Evolutionary conservation across 495 filamentous ascomycete species (phyloP).

Genomic region (Trypethelium eluteriae): DNA sequence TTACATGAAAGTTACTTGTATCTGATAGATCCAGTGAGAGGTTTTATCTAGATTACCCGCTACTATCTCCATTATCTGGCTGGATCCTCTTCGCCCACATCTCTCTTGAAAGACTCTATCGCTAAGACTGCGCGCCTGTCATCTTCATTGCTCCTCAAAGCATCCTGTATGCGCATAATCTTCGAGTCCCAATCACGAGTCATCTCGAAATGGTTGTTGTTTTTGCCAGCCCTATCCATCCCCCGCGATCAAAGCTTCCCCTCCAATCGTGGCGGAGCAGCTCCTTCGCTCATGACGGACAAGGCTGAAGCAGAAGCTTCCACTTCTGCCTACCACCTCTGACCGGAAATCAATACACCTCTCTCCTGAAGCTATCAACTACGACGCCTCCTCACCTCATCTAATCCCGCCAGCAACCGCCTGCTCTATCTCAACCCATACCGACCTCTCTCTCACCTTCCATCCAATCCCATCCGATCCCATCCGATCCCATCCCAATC

Average conservation of each 20-base stretch:
- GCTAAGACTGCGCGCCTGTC: no score
- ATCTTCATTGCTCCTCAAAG: no score
- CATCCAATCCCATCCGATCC: no score
- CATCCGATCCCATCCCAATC: no score
- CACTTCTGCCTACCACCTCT: not conserved
- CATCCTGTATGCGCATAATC: not conserved
- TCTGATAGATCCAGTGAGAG: no score
- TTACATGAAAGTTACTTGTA: no score
- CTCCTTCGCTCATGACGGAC: not conserved
- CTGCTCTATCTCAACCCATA: not conserved
- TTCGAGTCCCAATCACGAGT: not conserved
- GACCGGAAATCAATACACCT: no score
- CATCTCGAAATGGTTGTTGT: not conserved
- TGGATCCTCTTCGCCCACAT: no score
- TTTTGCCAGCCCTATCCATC: not conserved
- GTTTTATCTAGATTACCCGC: no score
- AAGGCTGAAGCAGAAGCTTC: not conserved
- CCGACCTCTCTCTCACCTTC: not conserved
- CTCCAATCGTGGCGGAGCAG: not conserved
- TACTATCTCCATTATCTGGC: no score
- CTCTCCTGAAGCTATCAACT: no score
- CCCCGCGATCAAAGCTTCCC: conserved; percentile 1
- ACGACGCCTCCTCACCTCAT: not conserved
- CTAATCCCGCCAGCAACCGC: not conserved
- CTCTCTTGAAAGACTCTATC: no score